These are phyloP conservation scores for Trichoderma polysporum DNA, from an alignment of 2,329 filamentous ascomycete genomes.

Conservation along the genomic window DNA sequence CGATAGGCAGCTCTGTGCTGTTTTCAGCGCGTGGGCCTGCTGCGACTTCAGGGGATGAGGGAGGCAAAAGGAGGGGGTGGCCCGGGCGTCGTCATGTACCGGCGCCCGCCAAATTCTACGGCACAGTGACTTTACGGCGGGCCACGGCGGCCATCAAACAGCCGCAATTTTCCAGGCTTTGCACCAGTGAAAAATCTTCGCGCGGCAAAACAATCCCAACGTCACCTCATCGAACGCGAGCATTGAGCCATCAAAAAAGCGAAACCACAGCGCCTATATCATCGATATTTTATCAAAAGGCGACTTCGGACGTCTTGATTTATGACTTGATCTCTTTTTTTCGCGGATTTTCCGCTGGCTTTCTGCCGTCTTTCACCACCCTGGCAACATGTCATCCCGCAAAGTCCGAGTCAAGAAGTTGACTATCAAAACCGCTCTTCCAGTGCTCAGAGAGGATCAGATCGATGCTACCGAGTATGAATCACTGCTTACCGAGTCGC, in stretches of 20 bases:
- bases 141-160: slow-evolving; percentile 30
- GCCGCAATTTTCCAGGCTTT: slow-evolving; percentile 29
- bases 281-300: slow-evolving; percentile 52
- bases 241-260: slow-evolving; percentile 55
- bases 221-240: slow-evolving; percentile 52
- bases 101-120: slow-evolving; percentile 22
- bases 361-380: slow-evolving; percentile 39
- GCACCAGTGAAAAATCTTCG: slow-evolving; percentile 54
- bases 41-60: slow-evolving; percentile 23
- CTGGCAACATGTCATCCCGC: slow-evolving; percentile 59
- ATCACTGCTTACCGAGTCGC: slow-evolving; percentile 74
- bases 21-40: slow-evolving; percentile 20
- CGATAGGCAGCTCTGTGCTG: slow-evolving; percentile 10
- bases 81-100: slow-evolving; percentile 34
- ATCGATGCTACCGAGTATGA: slow-evolving; percentile 86
- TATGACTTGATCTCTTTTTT: slow-evolving; percentile 66
- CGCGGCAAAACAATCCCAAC: slow-evolving; percentile 56
- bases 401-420: slow-evolving; percentile 87
- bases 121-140: slow-evolving; percentile 29
- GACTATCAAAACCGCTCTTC: slow-evolving; percentile 83
- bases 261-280: slow-evolving; percentile 49
- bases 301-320: slow-evolving; percentile 55
- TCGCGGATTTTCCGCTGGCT: slow-evolving; percentile 58
- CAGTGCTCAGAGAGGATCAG: slow-evolving; percentile 85
- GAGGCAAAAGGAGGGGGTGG: slow-evolving; percentile 36